Evolutionary conservation across 345 rosid species (phyloP), one percentile per base, ranked within the genome.

Genomic region (Iberis pinnata): DNA sequence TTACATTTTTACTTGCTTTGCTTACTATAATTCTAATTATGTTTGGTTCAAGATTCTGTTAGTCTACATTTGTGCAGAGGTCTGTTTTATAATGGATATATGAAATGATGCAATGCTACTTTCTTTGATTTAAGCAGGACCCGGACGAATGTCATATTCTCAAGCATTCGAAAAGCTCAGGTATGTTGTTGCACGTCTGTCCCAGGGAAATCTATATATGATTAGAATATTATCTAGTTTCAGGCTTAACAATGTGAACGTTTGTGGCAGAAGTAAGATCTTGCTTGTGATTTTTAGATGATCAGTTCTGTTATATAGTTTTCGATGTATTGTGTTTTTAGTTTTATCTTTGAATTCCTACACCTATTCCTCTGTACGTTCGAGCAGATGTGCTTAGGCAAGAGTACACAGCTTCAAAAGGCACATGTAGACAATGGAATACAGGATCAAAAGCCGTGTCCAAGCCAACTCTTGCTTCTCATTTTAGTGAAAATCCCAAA

Each of bases 111-210:
- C 31, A 15, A 38, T 54, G 57, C 42, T 12, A 19, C 26, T 35
- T 51, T 43, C 18, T 37, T 18, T 57, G 37, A 2, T 60, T 56
- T 52, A 64, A 44, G 53, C 79, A 80, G 95, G 80, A 52, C 53
- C 37, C 39, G 39, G 80, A 70, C 33, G 61, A 36, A 64, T 67
- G 64, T 27, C 70, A 49, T 64, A 72, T 70, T 57, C 66, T 56
- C 38, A 37, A 29, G 35, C 53, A 49, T 12, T 57, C 77, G 2
- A 29, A 25, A 8, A 49, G 43, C 37, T 65, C 72, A 70, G 57
- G 65, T 64, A 56, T 29, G 2, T 29, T 29, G 8, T 29, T 36
- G 14, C 1, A 7, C 12, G 12, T 25, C 12, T 40, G 3, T 18
- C 40, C 0, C 1, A 26, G 13, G 9, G 58, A 36, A 52, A 49